Percentiles rank a stretch among this genome's conserved stretches.
Evolutionary conservation across 306 rosid genomes (phyloP).

Genomic region (Coriaria nepalensis): DNA sequence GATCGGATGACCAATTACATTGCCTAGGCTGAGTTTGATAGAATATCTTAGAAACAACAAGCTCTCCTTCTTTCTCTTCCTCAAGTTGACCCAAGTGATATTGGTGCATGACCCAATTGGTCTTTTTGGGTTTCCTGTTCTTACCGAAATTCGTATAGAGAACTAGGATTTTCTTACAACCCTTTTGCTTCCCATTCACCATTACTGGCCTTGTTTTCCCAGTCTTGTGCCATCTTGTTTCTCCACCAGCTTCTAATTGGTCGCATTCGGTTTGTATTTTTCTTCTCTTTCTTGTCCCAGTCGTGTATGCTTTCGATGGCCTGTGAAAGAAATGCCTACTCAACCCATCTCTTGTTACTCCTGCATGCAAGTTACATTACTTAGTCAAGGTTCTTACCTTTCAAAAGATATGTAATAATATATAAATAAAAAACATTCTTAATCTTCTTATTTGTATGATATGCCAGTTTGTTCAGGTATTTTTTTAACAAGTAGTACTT

Average conservation of each 20-base stretch:
- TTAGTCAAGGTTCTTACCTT: too few species aligned
- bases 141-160: constrained; percentile 90
- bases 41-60: constrained; percentile 86
- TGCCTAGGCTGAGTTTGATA: constrained; percentile 96
- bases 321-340: constrained; percentile 94
- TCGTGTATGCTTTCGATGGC: constrained; percentile 96
- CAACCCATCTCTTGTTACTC: constrained; percentile 85
- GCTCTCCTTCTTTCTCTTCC: constrained; percentile 92
- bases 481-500: too few species aligned
- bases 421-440: too few species aligned
- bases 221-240: constrained; percentile 96
- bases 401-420: too few species aligned
- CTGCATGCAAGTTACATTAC: constrained; percentile 16
- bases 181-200: constrained; percentile 80
- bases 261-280: constrained; percentile 83
- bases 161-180: constrained; percentile 90
- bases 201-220: constrained; percentile 87
- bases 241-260: constrained; percentile 47
- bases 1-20: constrained; percentile 56
- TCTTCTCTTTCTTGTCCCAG: constrained; percentile 91
- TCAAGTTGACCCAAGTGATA: constrained; percentile 83
- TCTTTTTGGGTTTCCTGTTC: constrained; percentile 85
- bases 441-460: too few species aligned
- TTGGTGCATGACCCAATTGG: constrained; percentile 99
- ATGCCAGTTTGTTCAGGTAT: too few species aligned